A percentile compares a stretch with the other conserved stretches of the same genome.
phyloP scores from a whole-genome alignment of 805 yeast species.

The Kuraishia hungarica region DNA sequence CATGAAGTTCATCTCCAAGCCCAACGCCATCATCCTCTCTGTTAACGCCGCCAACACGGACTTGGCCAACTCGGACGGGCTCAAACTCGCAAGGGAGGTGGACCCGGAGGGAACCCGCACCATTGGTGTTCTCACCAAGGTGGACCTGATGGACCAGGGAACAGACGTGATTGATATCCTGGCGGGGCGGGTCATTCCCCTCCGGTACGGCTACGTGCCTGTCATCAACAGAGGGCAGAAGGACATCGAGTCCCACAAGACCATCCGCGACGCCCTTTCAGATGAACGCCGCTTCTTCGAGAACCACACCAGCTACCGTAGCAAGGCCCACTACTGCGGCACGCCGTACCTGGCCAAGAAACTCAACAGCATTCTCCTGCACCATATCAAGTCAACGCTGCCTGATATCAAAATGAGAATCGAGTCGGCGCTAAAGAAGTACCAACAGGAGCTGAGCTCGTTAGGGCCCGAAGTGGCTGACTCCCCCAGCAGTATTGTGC shows the following conservation, averaged over 20 bases:
- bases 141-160: conserved; percentile 96
- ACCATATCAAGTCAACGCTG: conserved; percentile 78
- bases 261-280: conserved; percentile 78
- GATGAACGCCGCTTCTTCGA: conserved; percentile 81
- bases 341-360: conserved; percentile 96
- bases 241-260: conserved; percentile 83
- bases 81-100: conserved; percentile 93
- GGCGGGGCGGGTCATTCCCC: conserved; percentile 92
- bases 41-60: conserved; percentile 97
- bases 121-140: conserved; percentile 92
- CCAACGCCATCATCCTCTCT: conserved; percentile 89
- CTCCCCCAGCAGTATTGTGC: conserved; percentile 81
- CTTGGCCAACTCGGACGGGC: conserved; percentile 93
- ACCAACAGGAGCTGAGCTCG: conserved; percentile 64
- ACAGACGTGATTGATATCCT: conserved; percentile 94
- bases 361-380: conserved; percentile 77
- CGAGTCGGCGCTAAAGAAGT: conserved; percentile 76
- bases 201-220: conserved; percentile 93
- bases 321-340: conserved; percentile 95
- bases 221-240: conserved; percentile 96
- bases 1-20: conserved; percentile 87
- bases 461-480: conserved; percentile 89
- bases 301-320: conserved; percentile 81
- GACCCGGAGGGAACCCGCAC: conserved; percentile 96
- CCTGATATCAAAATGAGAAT: conserved; percentile 93